Conservation (phyloP, 2,329 filamentous ascomycete species). For the Neurospora sp. region DNA sequence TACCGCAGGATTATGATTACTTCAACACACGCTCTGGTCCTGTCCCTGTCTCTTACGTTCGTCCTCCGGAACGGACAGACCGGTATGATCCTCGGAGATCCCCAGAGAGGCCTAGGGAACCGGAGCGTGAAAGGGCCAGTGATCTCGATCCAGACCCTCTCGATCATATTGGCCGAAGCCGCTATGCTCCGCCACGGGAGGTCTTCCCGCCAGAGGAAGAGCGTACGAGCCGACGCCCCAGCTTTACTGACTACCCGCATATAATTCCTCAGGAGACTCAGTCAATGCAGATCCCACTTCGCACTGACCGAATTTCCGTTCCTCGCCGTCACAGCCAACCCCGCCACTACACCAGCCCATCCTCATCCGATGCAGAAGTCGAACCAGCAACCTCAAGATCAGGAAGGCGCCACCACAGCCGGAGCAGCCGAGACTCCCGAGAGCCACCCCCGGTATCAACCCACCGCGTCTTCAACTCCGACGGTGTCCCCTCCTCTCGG, state of each 20-base stretch:
- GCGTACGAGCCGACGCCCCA: slow-evolving; percentile 35
- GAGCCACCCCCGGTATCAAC: slow-evolving; percentile 21
- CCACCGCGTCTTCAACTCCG: slow-evolving; percentile 24
- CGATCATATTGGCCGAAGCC: slow-evolving; percentile 7
- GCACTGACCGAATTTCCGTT: slow-evolving; percentile 24
- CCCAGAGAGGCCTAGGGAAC: slow-evolving; percentile 11
- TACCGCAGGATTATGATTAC: slow-evolving; percentile 28
- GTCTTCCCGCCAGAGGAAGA: slow-evolving; percentile 31
- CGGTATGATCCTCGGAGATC: slow-evolving; percentile 9
- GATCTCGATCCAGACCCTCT: slow-evolving; percentile 3
- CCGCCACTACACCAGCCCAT: slow-evolving; percentile 26
- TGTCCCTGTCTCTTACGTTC: slow-evolving; percentile 26
- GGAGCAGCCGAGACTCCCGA: slow-evolving; percentile 12
- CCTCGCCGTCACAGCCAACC: slow-evolving; percentile 41
- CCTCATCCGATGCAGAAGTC: slow-evolving; percentile 33
- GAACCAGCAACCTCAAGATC: slow-evolving; percentile 16
- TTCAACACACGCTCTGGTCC: slow-evolving; percentile 24
- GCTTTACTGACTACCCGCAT: slow-evolving; percentile 40
- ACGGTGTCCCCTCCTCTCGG: slow-evolving; percentile 16
- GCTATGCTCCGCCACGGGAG: slow-evolving; percentile 19
- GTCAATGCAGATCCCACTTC: slow-evolving; percentile 18
- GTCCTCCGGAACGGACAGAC: slow-evolving; percentile 9
- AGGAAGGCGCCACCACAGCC: slow-evolving; percentile 5
- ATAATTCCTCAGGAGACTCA: slow-evolving; percentile 23
- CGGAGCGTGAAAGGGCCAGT: slow-evolving; percentile 4